phyloP scores from a whole-genome alignment of 331 rosid genomes.

The Malus hybrid region DNA sequence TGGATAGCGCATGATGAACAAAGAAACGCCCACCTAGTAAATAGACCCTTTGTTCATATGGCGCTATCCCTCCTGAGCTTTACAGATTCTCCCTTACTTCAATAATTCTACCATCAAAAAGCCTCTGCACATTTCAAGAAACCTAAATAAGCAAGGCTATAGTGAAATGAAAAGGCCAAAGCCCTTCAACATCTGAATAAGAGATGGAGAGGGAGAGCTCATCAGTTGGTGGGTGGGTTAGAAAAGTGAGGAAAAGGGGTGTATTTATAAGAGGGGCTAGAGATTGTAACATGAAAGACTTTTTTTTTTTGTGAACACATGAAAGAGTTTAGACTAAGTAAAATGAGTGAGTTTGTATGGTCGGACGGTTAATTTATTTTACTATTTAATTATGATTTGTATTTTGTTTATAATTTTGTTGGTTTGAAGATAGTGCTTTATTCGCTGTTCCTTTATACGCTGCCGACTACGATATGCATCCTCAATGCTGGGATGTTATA shows the following conservation, averaged over 20 bases:
- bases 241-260: neutral
- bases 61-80: conserved; percentile 99
- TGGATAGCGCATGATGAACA: conserved; percentile 53
- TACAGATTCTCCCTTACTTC: conserved; percentile 46
- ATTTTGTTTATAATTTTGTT: neutral
- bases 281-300: neutral
- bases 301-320: neutral
- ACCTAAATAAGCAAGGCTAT: neutral
- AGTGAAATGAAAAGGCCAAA: neutral
- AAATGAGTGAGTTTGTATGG: neutral
- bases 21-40: neutral
- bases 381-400: neutral
- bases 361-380: conserved; percentile 16
- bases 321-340: conserved; percentile 1
- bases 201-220: neutral
- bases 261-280: conserved; percentile 19
- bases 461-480: conserved; percentile 23
- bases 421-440: neutral
- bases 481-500: neutral
- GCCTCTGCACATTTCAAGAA: neutral
- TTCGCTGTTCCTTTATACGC: conserved; percentile 3
- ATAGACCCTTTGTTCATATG: neutral
- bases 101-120: neutral
- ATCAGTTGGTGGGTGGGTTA: neutral
- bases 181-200: too few relatives aligned